Conservation (phyloP, 2,329 filamentous ascomycete genomes). For the Lasiodiplodia sp. region DNA sequence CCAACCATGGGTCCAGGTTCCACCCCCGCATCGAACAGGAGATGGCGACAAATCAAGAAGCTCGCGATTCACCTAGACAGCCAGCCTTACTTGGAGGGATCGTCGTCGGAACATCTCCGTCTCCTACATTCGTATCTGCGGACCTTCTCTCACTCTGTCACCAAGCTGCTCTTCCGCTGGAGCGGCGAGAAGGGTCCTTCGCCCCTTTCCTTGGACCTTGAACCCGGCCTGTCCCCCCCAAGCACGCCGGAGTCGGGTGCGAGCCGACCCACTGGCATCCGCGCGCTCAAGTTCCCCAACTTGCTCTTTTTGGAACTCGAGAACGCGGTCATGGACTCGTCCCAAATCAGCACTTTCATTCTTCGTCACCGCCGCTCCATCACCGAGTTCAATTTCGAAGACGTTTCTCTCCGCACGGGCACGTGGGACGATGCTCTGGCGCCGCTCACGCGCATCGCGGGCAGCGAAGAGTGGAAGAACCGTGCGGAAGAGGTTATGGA, state of each 20-base stretch:
- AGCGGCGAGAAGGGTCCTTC: conserved; percentile 75
- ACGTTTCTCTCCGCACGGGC: conserved; percentile 73
- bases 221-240: conserved; percentile 71
- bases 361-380: conserved; percentile 71
- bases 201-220: conserved; percentile 73
- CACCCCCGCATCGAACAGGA: conserved; percentile 72
- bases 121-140: conserved; percentile 82
- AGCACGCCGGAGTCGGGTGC: conserved; percentile 46
- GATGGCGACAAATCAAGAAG: conserved; percentile 80
- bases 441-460: conserved; percentile 63
- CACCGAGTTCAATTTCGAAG: conserved; percentile 80
- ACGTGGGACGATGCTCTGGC: conserved; percentile 85
- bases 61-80: conserved; percentile 76
- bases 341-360: conserved; percentile 75
- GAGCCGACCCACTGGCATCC: conserved; percentile 36
- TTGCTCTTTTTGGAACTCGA: conserved; percentile 74
- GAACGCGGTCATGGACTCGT: conserved; percentile 75
- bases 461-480: conserved; percentile 50
- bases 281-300: conserved; percentile 66
- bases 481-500: conserved; percentile 44
- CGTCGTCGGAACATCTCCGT: conserved; percentile 66
- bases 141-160: conserved; percentile 69
- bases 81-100: conserved; percentile 65
- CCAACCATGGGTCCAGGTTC: conserved; percentile 77
- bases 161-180: conserved; percentile 81